Conservation (phyloP, 257 asterid species). For the Plantago ovata region DNA sequence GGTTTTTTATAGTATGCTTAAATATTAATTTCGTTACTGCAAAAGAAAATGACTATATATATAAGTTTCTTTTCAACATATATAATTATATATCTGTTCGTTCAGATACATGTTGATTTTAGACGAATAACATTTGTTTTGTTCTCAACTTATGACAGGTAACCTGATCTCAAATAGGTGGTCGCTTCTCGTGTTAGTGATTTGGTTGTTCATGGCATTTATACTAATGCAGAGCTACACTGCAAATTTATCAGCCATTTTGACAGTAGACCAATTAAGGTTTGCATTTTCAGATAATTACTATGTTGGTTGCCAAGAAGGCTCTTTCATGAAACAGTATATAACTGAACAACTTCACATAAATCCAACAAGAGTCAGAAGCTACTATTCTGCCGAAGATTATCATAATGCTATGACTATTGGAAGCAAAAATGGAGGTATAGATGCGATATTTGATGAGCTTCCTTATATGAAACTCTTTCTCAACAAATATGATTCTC, state of each 20-base stretch:
- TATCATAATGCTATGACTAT: slow-evolving; percentile 29
- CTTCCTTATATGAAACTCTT: slow-evolving; percentile 32
- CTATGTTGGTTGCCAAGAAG: slow-evolving; percentile 31
- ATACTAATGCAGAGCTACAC: slow-evolving; percentile 46
- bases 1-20: too few species aligned
- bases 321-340: slow-evolving; percentile 30
- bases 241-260: slow-evolving; percentile 36
- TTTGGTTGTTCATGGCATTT: slow-evolving; percentile 37
- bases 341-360: slow-evolving; percentile 20
- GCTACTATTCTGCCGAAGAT: slow-evolving; percentile 22
- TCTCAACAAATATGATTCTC: slow-evolving; percentile 19
- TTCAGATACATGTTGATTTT: too few species aligned
- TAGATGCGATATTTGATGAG: slow-evolving; percentile 37
- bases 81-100: too few species aligned
- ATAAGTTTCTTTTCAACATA: too few species aligned
- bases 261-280: slow-evolving; percentile 37
- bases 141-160: neutral
- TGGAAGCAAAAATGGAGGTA: slow-evolving; percentile 38
- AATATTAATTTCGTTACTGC: too few species aligned
- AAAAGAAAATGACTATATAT: too few species aligned
- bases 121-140: neutral
- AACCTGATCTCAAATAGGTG: slow-evolving; percentile 31
- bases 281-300: slow-evolving; percentile 25
- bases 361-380: slow-evolving; percentile 19
- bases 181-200: slow-evolving; percentile 33